Evolutionary conservation across 2,329 filamentous ascomycete species (phyloP).

Genomic region (Cryphonectria carpinicola): DNA sequence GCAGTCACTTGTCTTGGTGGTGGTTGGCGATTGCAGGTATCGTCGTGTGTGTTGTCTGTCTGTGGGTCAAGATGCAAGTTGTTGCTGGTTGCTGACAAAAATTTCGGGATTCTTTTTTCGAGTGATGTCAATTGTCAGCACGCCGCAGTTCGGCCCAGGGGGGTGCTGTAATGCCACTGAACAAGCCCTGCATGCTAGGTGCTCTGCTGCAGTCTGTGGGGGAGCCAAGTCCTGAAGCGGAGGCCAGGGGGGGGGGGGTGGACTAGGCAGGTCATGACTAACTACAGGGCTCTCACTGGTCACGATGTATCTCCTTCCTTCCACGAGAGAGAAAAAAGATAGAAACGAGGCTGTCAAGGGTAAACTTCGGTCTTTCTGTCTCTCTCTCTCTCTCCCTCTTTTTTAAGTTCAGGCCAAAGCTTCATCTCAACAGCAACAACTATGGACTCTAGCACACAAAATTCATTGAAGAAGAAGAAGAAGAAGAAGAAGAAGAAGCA

Average conservation of each 20-base stretch:
- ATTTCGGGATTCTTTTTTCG: background rate
- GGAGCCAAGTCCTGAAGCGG: background rate
- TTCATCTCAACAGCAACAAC: background rate
- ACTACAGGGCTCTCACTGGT: conserved; percentile 11
- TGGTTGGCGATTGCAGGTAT: background rate
- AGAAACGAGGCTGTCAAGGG: background rate
- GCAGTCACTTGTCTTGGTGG: background rate
- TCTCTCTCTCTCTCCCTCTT: background rate
- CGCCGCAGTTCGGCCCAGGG: background rate
- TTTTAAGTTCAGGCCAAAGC: background rate
- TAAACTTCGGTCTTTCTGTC: background rate
- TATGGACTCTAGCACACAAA: background rate
- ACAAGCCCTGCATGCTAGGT: background rate
- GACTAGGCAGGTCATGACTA: background rate
- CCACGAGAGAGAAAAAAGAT: background rate
- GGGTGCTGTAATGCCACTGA: background rate
- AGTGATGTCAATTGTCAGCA: conserved; percentile 1
- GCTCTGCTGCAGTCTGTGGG: background rate
- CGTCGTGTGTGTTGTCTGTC: background rate
- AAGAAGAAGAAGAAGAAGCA: background rate
- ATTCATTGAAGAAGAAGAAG: background rate
- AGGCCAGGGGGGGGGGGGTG: background rate
- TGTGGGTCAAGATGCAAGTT: background rate
- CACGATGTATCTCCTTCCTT: background rate
- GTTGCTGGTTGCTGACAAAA: conserved; percentile 2